These are phyloP conservation scores for Bodo saltans DNA, from an alignment of 78 protist genomes.

Conservation along the genomic window DNA sequence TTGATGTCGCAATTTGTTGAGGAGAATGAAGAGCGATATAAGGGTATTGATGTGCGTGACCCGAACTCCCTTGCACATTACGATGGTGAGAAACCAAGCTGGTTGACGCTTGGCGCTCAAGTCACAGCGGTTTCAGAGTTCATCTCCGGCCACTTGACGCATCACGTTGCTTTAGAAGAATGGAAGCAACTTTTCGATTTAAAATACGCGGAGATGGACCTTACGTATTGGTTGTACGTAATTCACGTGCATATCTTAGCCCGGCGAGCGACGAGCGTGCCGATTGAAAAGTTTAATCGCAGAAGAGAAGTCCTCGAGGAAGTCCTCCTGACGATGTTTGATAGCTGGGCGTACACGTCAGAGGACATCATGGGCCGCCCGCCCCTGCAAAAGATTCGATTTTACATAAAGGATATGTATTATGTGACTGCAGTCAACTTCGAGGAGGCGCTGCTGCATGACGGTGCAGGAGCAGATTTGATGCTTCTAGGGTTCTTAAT, in stretches of 20 bases:
- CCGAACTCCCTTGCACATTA: background rate
- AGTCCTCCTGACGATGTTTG: background rate
- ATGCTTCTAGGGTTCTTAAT: background rate
- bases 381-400: background rate
- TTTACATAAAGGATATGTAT: background rate
- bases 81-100: background rate
- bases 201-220: background rate
- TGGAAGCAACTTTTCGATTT: background rate
- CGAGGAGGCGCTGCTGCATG: background rate
- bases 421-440: background rate
- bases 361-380: constrained; percentile 1
- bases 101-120: background rate
- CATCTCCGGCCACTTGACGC: background rate
- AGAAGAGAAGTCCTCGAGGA: background rate
- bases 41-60: background rate
- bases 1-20: background rate
- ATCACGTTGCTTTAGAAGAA: background rate
- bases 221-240: background rate
- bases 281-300: background rate
- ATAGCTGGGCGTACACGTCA: background rate
- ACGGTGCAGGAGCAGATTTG: background rate
- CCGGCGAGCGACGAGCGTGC: background rate
- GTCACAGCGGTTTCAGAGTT: background rate
- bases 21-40: background rate
- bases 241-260: background rate